phyloP scores from a whole-genome alignment of 345 rosid species.

The Eucalyptus victrix region DNA sequence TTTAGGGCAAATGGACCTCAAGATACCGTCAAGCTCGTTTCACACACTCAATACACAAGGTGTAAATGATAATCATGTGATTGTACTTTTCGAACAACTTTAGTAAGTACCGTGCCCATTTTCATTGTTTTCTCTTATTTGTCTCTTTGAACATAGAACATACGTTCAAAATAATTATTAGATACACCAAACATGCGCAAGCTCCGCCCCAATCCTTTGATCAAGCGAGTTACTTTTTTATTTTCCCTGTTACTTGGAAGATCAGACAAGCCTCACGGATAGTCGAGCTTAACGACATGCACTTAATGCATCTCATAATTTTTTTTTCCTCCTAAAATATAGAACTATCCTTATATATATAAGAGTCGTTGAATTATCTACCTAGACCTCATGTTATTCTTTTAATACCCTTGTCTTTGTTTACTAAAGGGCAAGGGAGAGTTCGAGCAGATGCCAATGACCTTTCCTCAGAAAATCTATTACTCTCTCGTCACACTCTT shows the following conservation, averaged over 20 bases:
- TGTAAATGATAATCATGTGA: neutral
- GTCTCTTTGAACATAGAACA: neutral
- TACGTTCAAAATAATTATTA: neutral
- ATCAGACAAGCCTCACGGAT: accelerated
- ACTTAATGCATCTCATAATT: neutral
- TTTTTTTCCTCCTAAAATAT: neutral
- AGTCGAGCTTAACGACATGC: neutral
- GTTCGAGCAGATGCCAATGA: neutral
- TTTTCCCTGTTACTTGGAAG: neutral
- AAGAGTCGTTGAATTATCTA: neutral
- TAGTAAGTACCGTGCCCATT: neutral
- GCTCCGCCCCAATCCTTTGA: neutral
- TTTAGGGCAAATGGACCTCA: no score
- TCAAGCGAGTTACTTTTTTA: no score
- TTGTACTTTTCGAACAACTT: neutral
- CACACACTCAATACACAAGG: neutral
- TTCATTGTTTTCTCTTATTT: no score
- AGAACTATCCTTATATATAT: neutral
- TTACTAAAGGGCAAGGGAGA: neutral
- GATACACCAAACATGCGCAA: neutral
- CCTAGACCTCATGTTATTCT: neutral
- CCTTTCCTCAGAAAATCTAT: neutral
- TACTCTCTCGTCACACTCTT: neutral
- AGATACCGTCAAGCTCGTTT: neutral
- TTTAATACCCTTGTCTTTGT: neutral